phyloP scores from a whole-genome alignment of 176 grass and related monocot genomes.

The Phoenix dactylifera region DNA sequence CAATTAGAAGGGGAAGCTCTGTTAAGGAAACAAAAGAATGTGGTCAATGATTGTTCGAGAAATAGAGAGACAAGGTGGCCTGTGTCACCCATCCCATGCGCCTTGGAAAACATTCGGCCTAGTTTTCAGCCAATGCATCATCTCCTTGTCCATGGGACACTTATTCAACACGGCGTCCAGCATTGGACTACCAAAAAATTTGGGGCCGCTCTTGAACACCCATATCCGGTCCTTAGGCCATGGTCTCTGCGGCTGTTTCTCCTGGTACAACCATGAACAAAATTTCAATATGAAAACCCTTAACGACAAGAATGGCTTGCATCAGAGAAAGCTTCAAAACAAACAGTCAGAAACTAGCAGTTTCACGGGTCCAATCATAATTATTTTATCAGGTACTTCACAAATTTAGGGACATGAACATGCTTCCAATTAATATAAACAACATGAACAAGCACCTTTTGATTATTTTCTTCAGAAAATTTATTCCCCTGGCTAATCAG shows the following conservation, averaged over 20 bases:
- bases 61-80: constrained; percentile 20
- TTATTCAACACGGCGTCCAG: constrained; percentile 83
- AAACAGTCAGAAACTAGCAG: too few relatives aligned
- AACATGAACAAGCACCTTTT: too few relatives aligned
- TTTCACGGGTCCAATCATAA: too few relatives aligned
- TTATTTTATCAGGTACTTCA: too few relatives aligned
- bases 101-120: constrained; percentile 81
- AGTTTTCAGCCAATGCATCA: constrained; percentile 95
- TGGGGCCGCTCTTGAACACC: constrained; percentile 74
- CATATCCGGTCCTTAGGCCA: constrained; percentile 97
- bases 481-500: too few relatives aligned
- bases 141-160: constrained; percentile 80
- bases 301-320: too few relatives aligned
- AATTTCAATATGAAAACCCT: background rate
- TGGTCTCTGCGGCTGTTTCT: constrained; percentile 90
- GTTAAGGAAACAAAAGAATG: constrained; percentile 62
- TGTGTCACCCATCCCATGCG: constrained; percentile 40
- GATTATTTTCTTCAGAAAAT: too few relatives aligned
- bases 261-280: constrained; percentile 41
- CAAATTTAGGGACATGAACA: too few relatives aligned
- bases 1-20: constrained; percentile 25
- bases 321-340: too few relatives aligned
- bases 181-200: constrained; percentile 98
- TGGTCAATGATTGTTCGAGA: constrained; percentile 38
- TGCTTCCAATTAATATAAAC: constrained; percentile 10